A percentile compares a stretch with the other conserved stretches of the same genome.
Conservation (phyloP, 441 rosid species). For the Corymbia calophylla region DNA sequence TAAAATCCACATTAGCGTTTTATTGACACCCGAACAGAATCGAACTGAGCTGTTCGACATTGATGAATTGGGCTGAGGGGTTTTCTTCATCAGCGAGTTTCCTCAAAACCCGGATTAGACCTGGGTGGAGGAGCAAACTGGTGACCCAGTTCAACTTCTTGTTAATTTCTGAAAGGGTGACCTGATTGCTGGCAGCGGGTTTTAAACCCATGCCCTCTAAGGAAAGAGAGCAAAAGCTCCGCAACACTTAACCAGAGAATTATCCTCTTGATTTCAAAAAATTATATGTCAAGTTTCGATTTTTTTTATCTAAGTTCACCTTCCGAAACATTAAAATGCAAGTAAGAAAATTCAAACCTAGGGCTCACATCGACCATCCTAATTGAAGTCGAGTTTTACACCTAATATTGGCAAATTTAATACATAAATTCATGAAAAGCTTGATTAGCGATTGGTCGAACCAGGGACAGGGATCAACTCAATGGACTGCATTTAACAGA, state of each 20-base stretch:
- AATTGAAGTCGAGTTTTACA: not conserved
- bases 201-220: not conserved
- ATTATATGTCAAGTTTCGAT: not conserved
- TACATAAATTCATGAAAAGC: not conserved
- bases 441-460: not conserved
- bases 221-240: not conserved
- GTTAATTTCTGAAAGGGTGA: not conserved
- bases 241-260: not conserved
- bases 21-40: not conserved
- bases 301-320: not conserved
- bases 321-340: not conserved
- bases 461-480: not conserved
- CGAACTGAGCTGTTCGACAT: not conserved
- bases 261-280: not conserved
- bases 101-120: not conserved
- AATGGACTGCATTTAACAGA: not conserved
- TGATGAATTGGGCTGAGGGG: not conserved
- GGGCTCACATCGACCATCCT: not conserved
- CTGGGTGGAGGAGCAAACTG: not conserved
- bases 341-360: not conserved
- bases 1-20: not conserved
- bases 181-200: not conserved
- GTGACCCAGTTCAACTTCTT: not conserved
- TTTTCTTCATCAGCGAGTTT: not conserved
- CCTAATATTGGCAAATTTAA: not conserved